These are phyloP conservation scores for Neurospora africana DNA, from an alignment of 495 filamentous ascomycete genomes.

Conservation along the genomic window DNA sequence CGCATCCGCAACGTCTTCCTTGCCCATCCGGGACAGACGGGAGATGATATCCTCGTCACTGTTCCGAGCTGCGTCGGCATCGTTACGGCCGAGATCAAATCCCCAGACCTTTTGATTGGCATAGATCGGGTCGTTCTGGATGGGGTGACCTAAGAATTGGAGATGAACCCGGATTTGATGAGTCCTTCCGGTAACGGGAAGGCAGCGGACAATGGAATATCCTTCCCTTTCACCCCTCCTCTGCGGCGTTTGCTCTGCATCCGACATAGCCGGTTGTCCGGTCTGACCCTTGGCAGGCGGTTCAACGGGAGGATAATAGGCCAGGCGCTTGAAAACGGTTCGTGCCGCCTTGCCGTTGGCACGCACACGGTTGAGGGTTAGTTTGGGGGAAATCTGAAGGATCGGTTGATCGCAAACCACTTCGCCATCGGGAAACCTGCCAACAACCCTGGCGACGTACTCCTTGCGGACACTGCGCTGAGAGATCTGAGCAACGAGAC, in stretches of 20 bases:
- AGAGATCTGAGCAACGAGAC: slow-evolving; percentile 59
- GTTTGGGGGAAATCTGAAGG: slow-evolving; percentile 85
- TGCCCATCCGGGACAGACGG: slow-evolving; percentile 80
- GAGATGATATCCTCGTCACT: slow-evolving; percentile 84
- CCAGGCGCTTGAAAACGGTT: slow-evolving; percentile 81
- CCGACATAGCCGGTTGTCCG: slow-evolving; percentile 6
- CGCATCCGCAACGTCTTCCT: slow-evolving; percentile 78
- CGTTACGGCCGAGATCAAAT: slow-evolving; percentile 58
- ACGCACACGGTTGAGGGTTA: slow-evolving; percentile 85
- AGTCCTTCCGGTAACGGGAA: slow-evolving; percentile 86
- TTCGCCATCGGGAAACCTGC: slow-evolving; percentile 75
- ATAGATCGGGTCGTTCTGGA: slow-evolving; percentile 95
- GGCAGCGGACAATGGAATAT: slow-evolving; percentile 90
- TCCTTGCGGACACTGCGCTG: slow-evolving; percentile 78
- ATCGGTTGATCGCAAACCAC: slow-evolving; percentile 89
- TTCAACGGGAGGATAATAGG: slow-evolving; percentile 60
- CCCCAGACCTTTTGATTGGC: slow-evolving; percentile 90
- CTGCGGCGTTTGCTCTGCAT: slow-evolving; percentile 5
- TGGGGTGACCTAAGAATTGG: slow-evolving; percentile 88
- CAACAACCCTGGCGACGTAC: slow-evolving; percentile 84
- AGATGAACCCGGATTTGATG: slow-evolving; percentile 94
- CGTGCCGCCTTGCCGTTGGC: slow-evolving; percentile 83
- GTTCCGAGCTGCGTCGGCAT: slow-evolving; percentile 50
- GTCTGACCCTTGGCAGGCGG: slow-evolving; percentile 3
- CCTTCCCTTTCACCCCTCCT: slow-evolving; percentile 42